These are phyloP conservation scores for Exobasidium cylindrosporum DNA, from an alignment of 1,284 basidiomycete genomes.

Conservation along the genomic window DNA sequence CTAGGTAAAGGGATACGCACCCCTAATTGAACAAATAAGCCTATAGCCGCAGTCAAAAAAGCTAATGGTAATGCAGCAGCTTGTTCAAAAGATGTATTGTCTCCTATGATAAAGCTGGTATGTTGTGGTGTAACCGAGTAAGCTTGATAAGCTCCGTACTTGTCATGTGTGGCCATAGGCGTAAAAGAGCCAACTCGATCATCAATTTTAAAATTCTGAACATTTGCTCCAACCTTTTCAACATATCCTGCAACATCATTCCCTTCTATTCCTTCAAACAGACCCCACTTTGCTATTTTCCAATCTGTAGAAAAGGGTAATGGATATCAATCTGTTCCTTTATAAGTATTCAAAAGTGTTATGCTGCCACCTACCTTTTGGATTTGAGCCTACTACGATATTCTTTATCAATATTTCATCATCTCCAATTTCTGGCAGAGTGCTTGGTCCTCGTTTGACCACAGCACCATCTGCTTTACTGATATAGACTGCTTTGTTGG, in stretches of 20 bases:
- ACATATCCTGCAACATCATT: slow-evolving; percentile 51
- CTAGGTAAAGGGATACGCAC: not conserved
- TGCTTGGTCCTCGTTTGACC: slow-evolving; percentile 16
- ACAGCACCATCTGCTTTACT: slow-evolving; percentile 24
- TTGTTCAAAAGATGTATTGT: slow-evolving; percentile 48
- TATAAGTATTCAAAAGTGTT: not conserved
- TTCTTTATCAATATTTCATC: slow-evolving; percentile 55
- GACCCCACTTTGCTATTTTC: slow-evolving; percentile 30
- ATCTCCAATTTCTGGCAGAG: slow-evolving; percentile 11
- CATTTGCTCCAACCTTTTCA: slow-evolving; percentile 30
- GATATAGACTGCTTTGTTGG: slow-evolving; percentile 25
- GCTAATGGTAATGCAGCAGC: slow-evolving; percentile 54
- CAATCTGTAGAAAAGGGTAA: slow-evolving; percentile 28
- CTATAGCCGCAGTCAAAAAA: slow-evolving; percentile 55
- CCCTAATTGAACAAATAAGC: slow-evolving; percentile 43
- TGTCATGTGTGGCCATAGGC: slow-evolving; percentile 33
- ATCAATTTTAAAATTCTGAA: slow-evolving; percentile 41
- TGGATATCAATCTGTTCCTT: not conserved
- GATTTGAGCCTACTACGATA: slow-evolving; percentile 52
- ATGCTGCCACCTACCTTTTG: slow-evolving; percentile 31
- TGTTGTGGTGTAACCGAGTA: slow-evolving; percentile 38
- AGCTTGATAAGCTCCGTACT: slow-evolving; percentile 50
- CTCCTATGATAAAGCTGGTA: slow-evolving; percentile 33
- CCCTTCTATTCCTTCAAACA: slow-evolving; percentile 38
- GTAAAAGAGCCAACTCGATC: slow-evolving; percentile 50